These are phyloP conservation scores for Hypoxylon sp. DNA, from an alignment of 2,329 filamentous ascomycete genomes.

Conservation along the genomic window DNA sequence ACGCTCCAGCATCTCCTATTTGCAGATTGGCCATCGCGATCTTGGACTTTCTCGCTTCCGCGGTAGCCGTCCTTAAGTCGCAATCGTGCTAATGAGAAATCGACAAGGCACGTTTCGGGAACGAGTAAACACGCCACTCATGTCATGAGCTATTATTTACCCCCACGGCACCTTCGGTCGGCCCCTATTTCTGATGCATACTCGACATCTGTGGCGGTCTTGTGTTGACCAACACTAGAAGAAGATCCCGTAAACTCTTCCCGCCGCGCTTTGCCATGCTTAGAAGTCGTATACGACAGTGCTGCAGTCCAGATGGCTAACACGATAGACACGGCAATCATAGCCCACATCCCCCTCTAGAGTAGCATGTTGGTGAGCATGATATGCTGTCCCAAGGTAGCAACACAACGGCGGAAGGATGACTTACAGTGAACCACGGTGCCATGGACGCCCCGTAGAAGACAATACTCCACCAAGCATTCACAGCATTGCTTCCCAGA, in stretches of 20 bases:
- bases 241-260: slow-evolving; percentile 27
- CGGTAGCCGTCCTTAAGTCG: not conserved
- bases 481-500: slow-evolving; percentile 70
- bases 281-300: slow-evolving; percentile 56
- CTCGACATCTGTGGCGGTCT: slow-evolving; percentile 18
- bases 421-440: slow-evolving; percentile 68
- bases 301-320: slow-evolving; percentile 66
- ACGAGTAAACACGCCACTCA: not conserved
- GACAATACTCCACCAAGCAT: slow-evolving; percentile 76
- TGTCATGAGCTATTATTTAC: not conserved
- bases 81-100: too few species aligned
- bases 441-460: slow-evolving; percentile 74
- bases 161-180: not conserved
- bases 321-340: slow-evolving; percentile 70
- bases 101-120: not conserved
- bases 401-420: not conserved
- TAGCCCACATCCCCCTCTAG: slow-evolving; percentile 74
- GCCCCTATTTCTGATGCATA: slow-evolving; percentile 14
- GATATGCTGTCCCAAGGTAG: not conserved
- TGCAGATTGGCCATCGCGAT: not conserved
- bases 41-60: not conserved
- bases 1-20: not conserved
- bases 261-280: slow-evolving; percentile 46
- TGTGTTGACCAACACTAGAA: slow-evolving; percentile 5
- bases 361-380: slow-evolving; percentile 1